Evolutionary conservation across 192 early-diverging fungal genomes (phyloP).

Genomic region (Endogone sp.): DNA sequence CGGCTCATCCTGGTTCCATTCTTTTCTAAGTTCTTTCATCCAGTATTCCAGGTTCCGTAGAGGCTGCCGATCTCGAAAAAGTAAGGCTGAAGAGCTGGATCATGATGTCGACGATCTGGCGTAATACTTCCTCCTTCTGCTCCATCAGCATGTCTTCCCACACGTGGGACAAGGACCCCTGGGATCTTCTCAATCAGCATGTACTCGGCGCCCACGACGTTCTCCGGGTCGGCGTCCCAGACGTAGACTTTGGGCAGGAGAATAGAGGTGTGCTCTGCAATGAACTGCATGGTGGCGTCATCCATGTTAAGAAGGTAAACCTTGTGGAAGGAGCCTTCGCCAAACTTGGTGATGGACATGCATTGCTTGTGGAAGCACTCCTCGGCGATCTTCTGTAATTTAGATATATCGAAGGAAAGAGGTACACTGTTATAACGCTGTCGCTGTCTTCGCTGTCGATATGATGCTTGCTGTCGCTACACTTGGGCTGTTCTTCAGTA

Average conservation of each 20-base stretch:
- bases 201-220: constrained; percentile 1
- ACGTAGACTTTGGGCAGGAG: not conserved
- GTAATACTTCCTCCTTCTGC: not conserved
- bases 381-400: no score
- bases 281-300: not conserved
- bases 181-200: not conserved
- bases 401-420: no score
- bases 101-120: not conserved
- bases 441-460: no score
- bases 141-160: not conserved
- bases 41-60: no score
- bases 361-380: not conserved
- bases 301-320: not conserved
- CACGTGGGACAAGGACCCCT: not conserved
- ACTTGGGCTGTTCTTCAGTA: no score
- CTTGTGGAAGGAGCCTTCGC: constrained; percentile 1
- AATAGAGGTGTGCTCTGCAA: not conserved
- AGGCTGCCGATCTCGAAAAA: not conserved
- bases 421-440: no score
- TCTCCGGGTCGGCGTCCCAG: not conserved
- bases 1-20: no score
- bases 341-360: constrained; percentile 1
- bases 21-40: no score
- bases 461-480: no score
- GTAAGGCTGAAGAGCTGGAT: not conserved